Evolutionary conservation across 129 eudicot species (phyloP), one percentile per base, ranked within the genome.

Genomic region (Flaveria linearis): DNA sequence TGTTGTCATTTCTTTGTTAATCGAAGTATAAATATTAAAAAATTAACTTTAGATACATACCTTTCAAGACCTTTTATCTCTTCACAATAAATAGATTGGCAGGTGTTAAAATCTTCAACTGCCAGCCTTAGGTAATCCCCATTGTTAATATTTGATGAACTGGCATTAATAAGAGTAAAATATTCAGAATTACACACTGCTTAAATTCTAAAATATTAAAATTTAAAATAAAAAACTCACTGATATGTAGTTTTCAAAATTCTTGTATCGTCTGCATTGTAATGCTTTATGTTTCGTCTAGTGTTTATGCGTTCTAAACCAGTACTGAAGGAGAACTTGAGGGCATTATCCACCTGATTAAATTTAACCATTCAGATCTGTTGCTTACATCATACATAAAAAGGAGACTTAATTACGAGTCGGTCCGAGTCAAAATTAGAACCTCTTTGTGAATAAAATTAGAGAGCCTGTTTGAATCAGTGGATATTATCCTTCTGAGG

Each of bases 21-120:
- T 2, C 2, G 3, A 43, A 43, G 33, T 14, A 64, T 16, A 41
- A 23, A 50, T n/a, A n/a, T 43, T 43, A 0, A 61, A 18, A 11
- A 15, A 22, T 2, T 56, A 65, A 20, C 65, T 46, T 42, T 13
- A 58, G 75, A 56, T 47, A 25, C 76, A 51, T 56, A 94, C 99
- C 93, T 80, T 78, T 94, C 96, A 50, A 94, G 90, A 71, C 78
- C 55, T 83, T 84, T 83, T 47, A 91, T 36, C 80, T 94, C 97
- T 74, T 77, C 82, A 20, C 71, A 81, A 56, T 87, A n/a, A 96
- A 86, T 76, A 11, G 83, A 80, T 76, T 89, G 99, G 75, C 93
- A 89, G 25, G 66, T 46, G 67, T 87, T 91, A 86, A 76, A 94
- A 76, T 94, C 99, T 77, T 85, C 85, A 53, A 76, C 83, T 52